These are phyloP conservation scores for Eimeria falciformis DNA, from an alignment of 169 alveolate species.

Conservation along the genomic window DNA sequence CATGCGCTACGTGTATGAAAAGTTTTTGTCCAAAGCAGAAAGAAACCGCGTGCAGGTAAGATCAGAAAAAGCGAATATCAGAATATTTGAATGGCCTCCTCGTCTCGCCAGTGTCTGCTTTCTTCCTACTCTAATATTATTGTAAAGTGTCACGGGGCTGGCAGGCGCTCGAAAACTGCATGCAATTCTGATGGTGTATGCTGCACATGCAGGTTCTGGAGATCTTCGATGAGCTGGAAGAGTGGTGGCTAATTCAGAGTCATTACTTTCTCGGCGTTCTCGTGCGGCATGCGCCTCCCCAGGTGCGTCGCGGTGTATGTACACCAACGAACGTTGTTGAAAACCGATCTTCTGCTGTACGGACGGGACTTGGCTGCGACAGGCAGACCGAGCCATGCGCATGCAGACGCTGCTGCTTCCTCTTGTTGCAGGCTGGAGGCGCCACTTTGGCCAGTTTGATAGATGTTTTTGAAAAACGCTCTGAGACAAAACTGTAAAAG, in stretches of 20 bases:
- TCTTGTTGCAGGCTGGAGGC: not conserved
- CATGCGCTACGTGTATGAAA: conserved; percentile 81
- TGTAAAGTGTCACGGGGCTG: too few relatives aligned
- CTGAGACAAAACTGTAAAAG: too few relatives aligned
- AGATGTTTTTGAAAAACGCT: not conserved
- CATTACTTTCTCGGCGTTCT: conserved; percentile 64
- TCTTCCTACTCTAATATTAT: too few relatives aligned
- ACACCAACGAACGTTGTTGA: too few relatives aligned
- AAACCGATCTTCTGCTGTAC: too few relatives aligned
- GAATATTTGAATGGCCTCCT: too few relatives aligned
- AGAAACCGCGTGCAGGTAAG: conserved; percentile 74
- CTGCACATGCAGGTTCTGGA: conserved; percentile 81
- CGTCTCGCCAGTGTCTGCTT: too few relatives aligned
- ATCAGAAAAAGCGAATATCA: too few relatives aligned
- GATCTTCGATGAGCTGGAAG: conserved; percentile 85
- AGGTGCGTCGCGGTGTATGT: too few relatives aligned
- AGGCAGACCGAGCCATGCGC: too few relatives aligned
- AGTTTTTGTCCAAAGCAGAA: conserved; percentile 76
- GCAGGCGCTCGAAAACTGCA: not conserved
- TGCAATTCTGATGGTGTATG: not conserved
- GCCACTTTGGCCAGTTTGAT: not conserved
- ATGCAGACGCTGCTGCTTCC: too few relatives aligned
- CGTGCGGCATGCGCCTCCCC: conserved; percentile 17
- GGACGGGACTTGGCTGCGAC: too few relatives aligned
- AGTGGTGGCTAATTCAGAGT: conserved; percentile 83